These are phyloP conservation scores for Eucalyptus erythrocorys DNA, from an alignment of 345 rosid genomes.

Conservation along the genomic window DNA sequence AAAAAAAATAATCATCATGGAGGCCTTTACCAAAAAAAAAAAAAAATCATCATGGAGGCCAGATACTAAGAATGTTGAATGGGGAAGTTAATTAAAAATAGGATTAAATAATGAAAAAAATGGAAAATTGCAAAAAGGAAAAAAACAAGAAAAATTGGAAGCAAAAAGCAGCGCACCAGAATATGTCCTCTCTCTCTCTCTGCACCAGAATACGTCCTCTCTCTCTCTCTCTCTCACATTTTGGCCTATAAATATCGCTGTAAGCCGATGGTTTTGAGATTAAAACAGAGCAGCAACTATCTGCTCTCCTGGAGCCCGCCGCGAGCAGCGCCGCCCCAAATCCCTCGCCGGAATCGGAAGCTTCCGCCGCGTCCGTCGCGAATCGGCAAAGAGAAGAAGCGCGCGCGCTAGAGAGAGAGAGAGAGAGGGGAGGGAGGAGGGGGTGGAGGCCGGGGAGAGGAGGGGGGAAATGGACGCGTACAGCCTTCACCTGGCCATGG, in stretches of 20 bases:
- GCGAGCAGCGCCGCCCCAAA: background rate
- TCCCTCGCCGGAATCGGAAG: background rate
- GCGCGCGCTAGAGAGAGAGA: background rate
- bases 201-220: too few relatives aligned
- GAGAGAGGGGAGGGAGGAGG: background rate
- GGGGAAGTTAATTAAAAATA: background rate
- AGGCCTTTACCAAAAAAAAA: too few relatives aligned
- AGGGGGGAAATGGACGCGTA: conserved; percentile 51
- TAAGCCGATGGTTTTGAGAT: background rate
- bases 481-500: conserved; percentile 76
- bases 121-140: background rate
- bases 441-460: background rate
- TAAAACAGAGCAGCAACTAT: background rate
- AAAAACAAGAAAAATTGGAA: background rate
- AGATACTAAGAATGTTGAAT: background rate
- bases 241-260: background rate
- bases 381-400: background rate
- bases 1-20: background rate
- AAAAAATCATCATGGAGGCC: background rate
- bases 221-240: background rate
- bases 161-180: background rate
- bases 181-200: background rate
- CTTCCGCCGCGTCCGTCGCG: background rate
- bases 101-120: background rate
- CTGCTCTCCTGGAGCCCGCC: background rate